These are phyloP conservation scores for Claviceps monticola DNA, from an alignment of 2,329 filamentous ascomycete species.

Conservation along the genomic window DNA sequence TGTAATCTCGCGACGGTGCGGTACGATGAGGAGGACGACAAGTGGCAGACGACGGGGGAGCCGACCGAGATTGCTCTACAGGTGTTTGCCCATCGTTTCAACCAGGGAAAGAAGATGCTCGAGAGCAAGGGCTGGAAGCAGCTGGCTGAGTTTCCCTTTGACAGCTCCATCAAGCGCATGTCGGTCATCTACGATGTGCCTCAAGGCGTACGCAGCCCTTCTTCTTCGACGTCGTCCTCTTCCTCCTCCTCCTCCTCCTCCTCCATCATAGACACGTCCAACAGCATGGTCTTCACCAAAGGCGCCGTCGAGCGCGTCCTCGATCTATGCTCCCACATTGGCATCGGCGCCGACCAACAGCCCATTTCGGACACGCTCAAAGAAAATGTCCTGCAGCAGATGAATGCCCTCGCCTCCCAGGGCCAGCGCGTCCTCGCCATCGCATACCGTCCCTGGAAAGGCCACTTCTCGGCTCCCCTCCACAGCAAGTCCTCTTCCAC, in stretches of 20 bases:
- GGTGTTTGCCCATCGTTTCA: conserved; percentile 59
- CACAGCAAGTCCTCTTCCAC: conserved; percentile 18
- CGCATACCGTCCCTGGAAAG: conserved; percentile 47
- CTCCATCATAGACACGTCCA: conserved; percentile 22
- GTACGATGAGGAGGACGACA: conserved; percentile 36
- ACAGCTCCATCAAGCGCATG: conserved; percentile 68
- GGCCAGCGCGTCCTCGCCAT: conserved; percentile 62
- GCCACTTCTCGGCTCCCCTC: conserved; percentile 25
- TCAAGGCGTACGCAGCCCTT: conserved; percentile 17
- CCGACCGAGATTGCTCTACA: conserved; percentile 67
- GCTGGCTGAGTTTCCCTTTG: conserved; percentile 63
- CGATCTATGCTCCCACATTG: conserved; percentile 38
- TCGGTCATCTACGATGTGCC: conserved; percentile 54
- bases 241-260: too few relatives aligned
- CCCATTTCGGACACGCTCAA: conserved; percentile 38
- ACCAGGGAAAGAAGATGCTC: conserved; percentile 39
- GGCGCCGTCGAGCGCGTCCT: conserved; percentile 48
- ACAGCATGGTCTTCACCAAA: conserved; percentile 45
- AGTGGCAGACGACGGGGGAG: conserved; percentile 55
- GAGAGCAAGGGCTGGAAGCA: conserved; percentile 44
- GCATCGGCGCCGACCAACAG: conserved; percentile 26
- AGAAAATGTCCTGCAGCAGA: conserved; percentile 35
- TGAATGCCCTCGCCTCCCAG: conserved; percentile 47
- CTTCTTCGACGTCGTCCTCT: not conserved
- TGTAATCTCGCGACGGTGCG: conserved; percentile 52